These are phyloP conservation scores for Leptomonas seymouri DNA, from an alignment of 208 protist species.

Conservation along the genomic window DNA sequence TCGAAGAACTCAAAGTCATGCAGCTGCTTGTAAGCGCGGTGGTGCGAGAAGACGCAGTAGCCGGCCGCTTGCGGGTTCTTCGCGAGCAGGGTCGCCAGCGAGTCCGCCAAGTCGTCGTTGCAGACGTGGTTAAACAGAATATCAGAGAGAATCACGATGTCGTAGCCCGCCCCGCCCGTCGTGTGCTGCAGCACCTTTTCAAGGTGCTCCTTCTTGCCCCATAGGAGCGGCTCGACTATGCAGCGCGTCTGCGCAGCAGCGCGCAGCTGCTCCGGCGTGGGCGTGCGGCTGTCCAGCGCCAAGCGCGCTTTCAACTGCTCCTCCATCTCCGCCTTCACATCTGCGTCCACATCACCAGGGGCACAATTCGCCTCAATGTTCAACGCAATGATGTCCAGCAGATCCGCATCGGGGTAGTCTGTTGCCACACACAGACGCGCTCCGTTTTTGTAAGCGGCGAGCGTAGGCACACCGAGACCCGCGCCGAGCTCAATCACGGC, in stretches of 20 bases:
- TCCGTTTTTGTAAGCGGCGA: slow-evolving; percentile 76
- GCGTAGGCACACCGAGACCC: slow-evolving; percentile 78
- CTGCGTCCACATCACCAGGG: slow-evolving; percentile 34
- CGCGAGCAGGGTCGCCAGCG: slow-evolving; percentile 53
- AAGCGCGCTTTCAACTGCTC: slow-evolving; percentile 9
- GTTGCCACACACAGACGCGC: slow-evolving; percentile 74
- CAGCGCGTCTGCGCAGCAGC: slow-evolving; percentile 28
- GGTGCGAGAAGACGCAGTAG: slow-evolving; percentile 92
- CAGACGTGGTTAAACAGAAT: slow-evolving; percentile 93
- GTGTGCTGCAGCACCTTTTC: slow-evolving; percentile 62
- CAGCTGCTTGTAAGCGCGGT: slow-evolving; percentile 83
- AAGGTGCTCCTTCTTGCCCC: slow-evolving; percentile 84
- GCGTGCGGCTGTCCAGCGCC: neutral
- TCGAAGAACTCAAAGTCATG: slow-evolving; percentile 91
- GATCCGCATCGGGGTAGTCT: slow-evolving; percentile 81
- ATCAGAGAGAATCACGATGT: slow-evolving; percentile 88
- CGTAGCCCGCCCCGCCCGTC: slow-evolving; percentile 57
- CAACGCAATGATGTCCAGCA: slow-evolving; percentile 76
- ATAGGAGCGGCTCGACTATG: slow-evolving; percentile 78
- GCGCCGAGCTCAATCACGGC: slow-evolving; percentile 87
- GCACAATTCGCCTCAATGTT: slow-evolving; percentile 82
- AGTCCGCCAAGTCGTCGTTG: slow-evolving; percentile 84
- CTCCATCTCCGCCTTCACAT: slow-evolving; percentile 39
- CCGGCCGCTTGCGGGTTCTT: slow-evolving; percentile 50
- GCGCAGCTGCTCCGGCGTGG: slow-evolving; percentile 16